A percentile compares a stretch with the other conserved stretches of the same genome.
These are phyloP conservation scores for Chaetomium sp. DNA, from an alignment of 2,329 filamentous ascomycete species.

Conservation along the genomic window DNA sequence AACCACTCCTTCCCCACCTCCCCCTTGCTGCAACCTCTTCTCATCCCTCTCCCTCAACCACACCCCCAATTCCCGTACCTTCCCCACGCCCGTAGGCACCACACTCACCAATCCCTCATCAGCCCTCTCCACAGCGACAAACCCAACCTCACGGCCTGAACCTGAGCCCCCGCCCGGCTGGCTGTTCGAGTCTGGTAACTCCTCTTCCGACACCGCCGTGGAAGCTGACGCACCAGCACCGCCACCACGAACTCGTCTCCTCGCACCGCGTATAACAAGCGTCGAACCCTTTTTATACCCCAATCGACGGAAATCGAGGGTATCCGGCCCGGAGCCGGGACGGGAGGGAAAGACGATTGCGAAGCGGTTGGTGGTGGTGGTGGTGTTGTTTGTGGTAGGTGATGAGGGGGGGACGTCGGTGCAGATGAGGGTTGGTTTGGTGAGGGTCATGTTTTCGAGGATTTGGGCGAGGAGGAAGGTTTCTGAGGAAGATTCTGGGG, in stretches of 20 bases:
- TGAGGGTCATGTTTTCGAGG: slow-evolving; percentile 43
- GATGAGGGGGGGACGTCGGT: slow-evolving; percentile 27
- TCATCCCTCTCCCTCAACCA: slow-evolving; percentile 15
- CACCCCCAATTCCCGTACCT: slow-evolving; percentile 25
- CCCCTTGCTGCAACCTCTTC: background rate
- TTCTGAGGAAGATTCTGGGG: slow-evolving; percentile 1
- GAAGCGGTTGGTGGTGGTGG: slow-evolving; percentile 31
- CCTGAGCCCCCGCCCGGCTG: no score
- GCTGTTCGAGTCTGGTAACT: background rate
- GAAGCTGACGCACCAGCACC: background rate
- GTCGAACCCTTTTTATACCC: slow-evolving; percentile 35
- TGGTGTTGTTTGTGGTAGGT: no score
- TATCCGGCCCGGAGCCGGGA: slow-evolving; percentile 25
- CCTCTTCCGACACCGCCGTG: background rate
- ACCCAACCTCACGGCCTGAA: slow-evolving; percentile 18
- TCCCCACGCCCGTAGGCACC: slow-evolving; percentile 29
- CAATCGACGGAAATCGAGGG: slow-evolving; percentile 27
- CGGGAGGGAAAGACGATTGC: slow-evolving; percentile 38
- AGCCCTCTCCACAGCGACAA: slow-evolving; percentile 24
- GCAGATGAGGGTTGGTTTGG: slow-evolving; percentile 42
- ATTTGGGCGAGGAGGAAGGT: slow-evolving; percentile 39
- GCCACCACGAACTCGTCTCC: background rate
- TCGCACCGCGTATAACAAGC: slow-evolving; percentile 32
- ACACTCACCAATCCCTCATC: slow-evolving; percentile 30
- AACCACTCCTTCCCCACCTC: slow-evolving; percentile 6